Percentiles rank a stretch among this genome's conserved stretches.
Evolutionary conservation across 2,329 filamentous ascomycete species (phyloP).

Genomic region (Epichloe aotearoae): DNA sequence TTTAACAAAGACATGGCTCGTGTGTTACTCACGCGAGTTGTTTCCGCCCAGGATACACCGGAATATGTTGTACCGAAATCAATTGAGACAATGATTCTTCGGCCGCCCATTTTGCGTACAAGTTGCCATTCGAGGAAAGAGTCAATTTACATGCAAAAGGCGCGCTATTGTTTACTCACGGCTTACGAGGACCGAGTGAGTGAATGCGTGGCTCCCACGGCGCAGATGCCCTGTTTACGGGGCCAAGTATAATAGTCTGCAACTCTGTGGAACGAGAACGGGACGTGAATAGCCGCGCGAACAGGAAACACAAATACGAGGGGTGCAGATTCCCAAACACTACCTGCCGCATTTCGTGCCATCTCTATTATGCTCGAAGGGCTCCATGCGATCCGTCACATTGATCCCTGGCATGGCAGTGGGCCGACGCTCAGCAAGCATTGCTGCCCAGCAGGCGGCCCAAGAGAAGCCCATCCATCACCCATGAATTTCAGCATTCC

Average conservation of each 20-base stretch:
- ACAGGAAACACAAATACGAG: no score
- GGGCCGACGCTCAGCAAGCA: slow-evolving; percentile 1
- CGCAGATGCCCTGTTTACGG: no score
- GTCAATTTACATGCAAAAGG: no score
- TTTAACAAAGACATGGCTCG: no score
- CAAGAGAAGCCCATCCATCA: neutral
- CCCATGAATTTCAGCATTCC: neutral
- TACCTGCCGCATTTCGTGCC: no score
- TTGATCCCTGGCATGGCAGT: neutral
- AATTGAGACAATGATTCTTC: slow-evolving; percentile 37
- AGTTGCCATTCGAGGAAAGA: neutral
- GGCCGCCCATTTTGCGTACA: slow-evolving; percentile 15
- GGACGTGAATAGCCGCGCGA: no score
- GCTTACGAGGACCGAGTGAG: no score
- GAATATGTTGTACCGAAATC: slow-evolving; percentile 46
- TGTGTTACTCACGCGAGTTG: slow-evolving; percentile 19
- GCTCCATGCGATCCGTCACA: neutral
- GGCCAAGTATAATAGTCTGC: no score
- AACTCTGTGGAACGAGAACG: no score
- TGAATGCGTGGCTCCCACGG: no score
- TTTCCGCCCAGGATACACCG: slow-evolving; percentile 38
- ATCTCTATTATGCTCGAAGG: neutral
- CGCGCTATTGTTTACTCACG: no score
- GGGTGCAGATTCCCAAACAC: no score
- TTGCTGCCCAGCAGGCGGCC: slow-evolving; percentile 5